phyloP scores from a whole-genome alignment of 108 stramenopile genomes.

The Pseudonitzschia multiseries region DNA sequence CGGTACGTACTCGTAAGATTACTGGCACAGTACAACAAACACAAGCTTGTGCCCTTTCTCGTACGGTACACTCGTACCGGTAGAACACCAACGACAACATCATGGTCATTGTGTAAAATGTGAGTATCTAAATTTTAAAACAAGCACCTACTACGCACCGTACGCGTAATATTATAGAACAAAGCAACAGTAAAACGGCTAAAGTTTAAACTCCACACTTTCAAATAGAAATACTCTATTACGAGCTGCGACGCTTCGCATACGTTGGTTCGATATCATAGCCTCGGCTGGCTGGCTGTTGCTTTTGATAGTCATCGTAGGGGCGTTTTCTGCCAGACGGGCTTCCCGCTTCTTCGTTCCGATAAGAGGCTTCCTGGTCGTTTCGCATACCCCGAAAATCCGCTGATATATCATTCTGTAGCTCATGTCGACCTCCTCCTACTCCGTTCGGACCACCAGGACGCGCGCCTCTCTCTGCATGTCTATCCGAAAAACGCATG shows the following conservation, averaged over 20 bases:
- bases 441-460: not conserved
- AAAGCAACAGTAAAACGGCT: no score
- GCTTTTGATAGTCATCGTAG: conserved; percentile 29
- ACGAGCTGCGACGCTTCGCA: conserved; percentile 22
- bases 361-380: conserved; percentile 2
- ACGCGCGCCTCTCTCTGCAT: not conserved
- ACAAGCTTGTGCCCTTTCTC: no score
- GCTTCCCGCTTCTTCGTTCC: not conserved
- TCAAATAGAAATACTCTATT: not conserved
- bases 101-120: no score
- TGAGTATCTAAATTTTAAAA: no score
- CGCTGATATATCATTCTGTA: not conserved
- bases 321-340: conserved; percentile 14
- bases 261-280: conserved; percentile 36
- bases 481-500: not conserved
- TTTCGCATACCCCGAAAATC: conserved; percentile 11
- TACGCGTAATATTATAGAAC: no score
- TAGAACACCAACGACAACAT: no score
- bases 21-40: no score
- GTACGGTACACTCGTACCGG: no score
- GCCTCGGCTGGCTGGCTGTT: conserved; percentile 22
- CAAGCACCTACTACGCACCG: no score
- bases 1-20: no score
- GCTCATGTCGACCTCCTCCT: not conserved
- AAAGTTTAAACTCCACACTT: no score